phyloP scores from a whole-genome alignment of 1,139 yeast genomes.

The Saccharomycopsis phalli region DNA sequence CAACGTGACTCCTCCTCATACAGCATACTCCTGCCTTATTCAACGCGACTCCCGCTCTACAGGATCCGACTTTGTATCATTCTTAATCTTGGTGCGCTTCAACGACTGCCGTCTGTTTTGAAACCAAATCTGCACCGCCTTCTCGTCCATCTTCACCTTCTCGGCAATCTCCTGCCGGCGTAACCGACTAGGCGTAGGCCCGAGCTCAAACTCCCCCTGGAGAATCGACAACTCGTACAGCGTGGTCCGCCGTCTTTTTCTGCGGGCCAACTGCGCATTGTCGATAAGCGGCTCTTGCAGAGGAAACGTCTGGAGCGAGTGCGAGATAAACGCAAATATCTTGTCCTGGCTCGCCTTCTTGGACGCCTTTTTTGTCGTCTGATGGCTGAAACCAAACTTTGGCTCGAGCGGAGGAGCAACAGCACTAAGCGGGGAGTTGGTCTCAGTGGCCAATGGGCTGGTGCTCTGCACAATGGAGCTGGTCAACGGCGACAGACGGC shows the following conservation, averaged over 20 bases:
- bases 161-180: constrained; percentile 70
- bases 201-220: constrained; percentile 66
- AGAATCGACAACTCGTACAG: constrained; percentile 75
- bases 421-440: not conserved
- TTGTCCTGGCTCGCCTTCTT: constrained; percentile 4
- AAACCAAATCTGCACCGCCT: constrained; percentile 97
- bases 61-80: too few species aligned
- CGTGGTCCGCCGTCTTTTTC: constrained; percentile 92
- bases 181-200: constrained; percentile 73
- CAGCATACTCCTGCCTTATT: too few species aligned
- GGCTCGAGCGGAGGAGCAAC: constrained; percentile 3
- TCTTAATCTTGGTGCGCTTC: constrained; percentile 42
- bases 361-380: not conserved
- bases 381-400: not conserved
- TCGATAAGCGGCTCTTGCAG: constrained; percentile 78
- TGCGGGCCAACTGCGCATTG: constrained; percentile 81
- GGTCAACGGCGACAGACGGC: not conserved
- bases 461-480: not conserved
- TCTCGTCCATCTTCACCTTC: constrained; percentile 85
- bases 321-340: constrained; percentile 83
- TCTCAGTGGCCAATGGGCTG: not conserved
- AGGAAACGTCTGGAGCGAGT: constrained; percentile 81
- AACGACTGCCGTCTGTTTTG: constrained; percentile 87
- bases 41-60: not conserved
- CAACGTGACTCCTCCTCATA: too few species aligned